Base-by-base conservation (phyloP, 2,329 filamentous ascomycete genomes). In the Trichoderma atroviride region DNA sequence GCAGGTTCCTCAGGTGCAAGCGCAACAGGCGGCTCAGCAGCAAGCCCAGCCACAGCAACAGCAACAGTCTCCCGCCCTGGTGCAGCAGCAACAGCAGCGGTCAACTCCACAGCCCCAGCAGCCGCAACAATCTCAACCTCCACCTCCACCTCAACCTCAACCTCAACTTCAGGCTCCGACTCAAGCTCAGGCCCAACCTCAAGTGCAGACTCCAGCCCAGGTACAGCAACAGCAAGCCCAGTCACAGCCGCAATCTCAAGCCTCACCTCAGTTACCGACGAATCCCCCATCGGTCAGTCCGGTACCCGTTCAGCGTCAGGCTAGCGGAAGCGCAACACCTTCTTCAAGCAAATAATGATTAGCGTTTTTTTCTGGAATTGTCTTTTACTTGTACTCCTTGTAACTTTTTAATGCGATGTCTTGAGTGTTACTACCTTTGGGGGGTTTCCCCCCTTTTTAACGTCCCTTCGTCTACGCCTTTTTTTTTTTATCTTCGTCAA, bases 271-370 rank as follows among this genome's bases (percentile, higher is more conserved):
- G 64, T 33, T 57, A 14, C 69, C 65, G 40, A 31, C 53, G 19
- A 67, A 56, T 29, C 55, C 63, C 10, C 50, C 63, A 3, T 53
- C 69, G 9, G 72, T 71, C 40, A 73, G 74, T 63, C 71, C 73
- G 24, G 72, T 60, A 40, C 73, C 70, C 22, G 72, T 72, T 47
- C 75, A 76, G 22, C 78, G 81, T 47, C 79, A 81, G 65, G 72
- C 79, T 16, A 82, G 81, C 53, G 78, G 79, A 50, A 82, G 81
- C 52, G 80, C 79, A 43, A 82, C 81, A 10, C 80, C 80, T 35
- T 79, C 79, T 16, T 74, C 74, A 22, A 72, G 74, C 63, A 75
- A 75, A 67, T 77, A 71, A 69, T 27, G 33, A 31, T 31, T 35
- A 29, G 50, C 53, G 60, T 43, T 66, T 59, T 59, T 40, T 63